These are phyloP conservation scores for Teratosphaeria epicoccoides DNA, from an alignment of 2,329 filamentous ascomycete genomes.

Conservation along the genomic window DNA sequence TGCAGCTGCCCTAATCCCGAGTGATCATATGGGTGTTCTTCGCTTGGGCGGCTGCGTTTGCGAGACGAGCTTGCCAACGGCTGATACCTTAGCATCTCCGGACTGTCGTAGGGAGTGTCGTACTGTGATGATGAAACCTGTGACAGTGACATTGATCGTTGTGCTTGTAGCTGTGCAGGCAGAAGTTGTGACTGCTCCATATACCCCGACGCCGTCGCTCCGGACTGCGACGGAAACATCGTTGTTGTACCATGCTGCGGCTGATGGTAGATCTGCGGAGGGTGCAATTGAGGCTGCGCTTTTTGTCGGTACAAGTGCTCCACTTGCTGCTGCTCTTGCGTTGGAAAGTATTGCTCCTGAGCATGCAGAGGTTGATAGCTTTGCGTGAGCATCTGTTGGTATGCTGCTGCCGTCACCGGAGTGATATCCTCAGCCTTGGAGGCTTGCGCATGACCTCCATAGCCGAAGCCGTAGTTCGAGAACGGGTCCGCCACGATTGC, in stretches of 20 bases:
- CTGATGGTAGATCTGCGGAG: conserved; percentile 11
- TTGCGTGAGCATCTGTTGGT: conserved; percentile 19
- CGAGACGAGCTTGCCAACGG: conserved; percentile 17
- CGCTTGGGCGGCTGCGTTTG: conserved; percentile 35
- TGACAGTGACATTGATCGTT: conserved; percentile 13
- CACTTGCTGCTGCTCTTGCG: conserved; percentile 6
- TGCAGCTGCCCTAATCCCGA: conserved; percentile 30
- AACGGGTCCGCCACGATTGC: conserved; percentile 40
- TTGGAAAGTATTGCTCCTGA: conserved; percentile 7
- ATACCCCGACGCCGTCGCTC: conserved; percentile 19
- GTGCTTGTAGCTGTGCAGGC: conserved; percentile 13
- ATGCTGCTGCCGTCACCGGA: conserved; percentile 16
- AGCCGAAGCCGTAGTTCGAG: conserved; percentile 38
- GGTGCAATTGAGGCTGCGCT: conserved; percentile 8
- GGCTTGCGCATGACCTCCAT: conserved; percentile 18
- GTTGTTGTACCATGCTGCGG: conserved; percentile 18
- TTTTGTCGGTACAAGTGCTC: conserved; percentile 3
- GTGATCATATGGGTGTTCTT: conserved; percentile 29
- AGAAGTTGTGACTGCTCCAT: conserved; percentile 20
- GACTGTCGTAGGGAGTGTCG: conserved; percentile 21
- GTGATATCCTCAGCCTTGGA: conserved; percentile 3
- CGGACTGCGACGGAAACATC: conserved; percentile 20
- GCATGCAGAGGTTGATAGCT: conserved; percentile 16
- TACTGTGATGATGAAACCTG: conserved; percentile 20
- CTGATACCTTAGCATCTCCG: conserved; percentile 25